These are phyloP conservation scores for Kluyveromyces wickerhamii DNA, from an alignment of 805 yeast species.

Conservation along the genomic window DNA sequence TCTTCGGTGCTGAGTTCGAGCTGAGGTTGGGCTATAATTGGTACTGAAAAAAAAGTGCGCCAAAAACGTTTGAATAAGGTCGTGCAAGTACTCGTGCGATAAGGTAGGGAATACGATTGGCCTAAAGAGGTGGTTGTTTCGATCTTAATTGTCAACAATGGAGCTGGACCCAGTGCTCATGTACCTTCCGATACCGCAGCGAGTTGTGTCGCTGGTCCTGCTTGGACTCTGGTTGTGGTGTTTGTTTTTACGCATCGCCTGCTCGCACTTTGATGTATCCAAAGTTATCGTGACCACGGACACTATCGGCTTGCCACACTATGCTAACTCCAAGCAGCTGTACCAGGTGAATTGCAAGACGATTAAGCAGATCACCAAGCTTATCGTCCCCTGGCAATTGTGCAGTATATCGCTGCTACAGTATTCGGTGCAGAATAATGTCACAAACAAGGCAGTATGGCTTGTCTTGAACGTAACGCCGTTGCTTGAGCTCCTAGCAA, in stretches of 20 bases:
- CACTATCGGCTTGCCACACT: constrained; percentile 17
- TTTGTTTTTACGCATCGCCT: constrained; percentile 35
- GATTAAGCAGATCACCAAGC: constrained; percentile 14
- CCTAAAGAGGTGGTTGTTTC: too few relatives aligned
- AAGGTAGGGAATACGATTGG: too few relatives aligned
- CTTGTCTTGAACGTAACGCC: constrained; percentile 33
- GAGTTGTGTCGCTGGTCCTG: constrained; percentile 42
- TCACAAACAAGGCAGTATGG: constrained; percentile 18
- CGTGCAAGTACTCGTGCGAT: too few relatives aligned
- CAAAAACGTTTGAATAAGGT: too few relatives aligned
- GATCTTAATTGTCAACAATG: too few relatives aligned
- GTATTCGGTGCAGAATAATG: constrained; percentile 23
- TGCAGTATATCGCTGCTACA: constrained; percentile 6
- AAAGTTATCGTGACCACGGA: constrained; percentile 16
- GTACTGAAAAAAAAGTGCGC: too few relatives aligned
- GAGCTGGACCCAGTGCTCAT: constrained; percentile 3
- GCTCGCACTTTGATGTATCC: constrained; percentile 37
- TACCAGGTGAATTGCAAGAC: constrained; percentile 26
- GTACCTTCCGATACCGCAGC: constrained; percentile 41
- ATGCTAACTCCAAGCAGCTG: constrained; percentile 34
- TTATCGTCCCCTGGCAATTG: constrained; percentile 20
- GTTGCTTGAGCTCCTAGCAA: constrained; percentile 26
- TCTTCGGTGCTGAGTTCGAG: too few relatives aligned
- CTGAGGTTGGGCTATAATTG: too few relatives aligned
- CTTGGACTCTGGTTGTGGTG: constrained; percentile 50